Base-by-base conservation (phyloP, 306 rosid species). In the Begonia masoniana region DNA sequence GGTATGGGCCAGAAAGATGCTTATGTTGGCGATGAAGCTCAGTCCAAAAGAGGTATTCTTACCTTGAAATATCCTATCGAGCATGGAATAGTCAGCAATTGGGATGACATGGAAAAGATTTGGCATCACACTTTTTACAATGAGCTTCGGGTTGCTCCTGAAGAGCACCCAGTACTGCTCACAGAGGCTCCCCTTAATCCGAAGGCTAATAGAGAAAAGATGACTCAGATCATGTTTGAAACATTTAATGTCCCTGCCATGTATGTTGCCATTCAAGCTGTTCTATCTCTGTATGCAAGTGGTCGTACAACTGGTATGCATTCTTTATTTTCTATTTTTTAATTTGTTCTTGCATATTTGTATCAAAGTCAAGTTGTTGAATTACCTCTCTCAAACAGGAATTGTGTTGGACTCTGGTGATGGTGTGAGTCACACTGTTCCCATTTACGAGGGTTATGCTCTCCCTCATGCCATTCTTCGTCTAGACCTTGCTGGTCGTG, bases 161-260 rank as follows among this genome's bases (percentile, higher is more conserved):
- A 70, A 50, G 75, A 70, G 49, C 75, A 70, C 14, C 75, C 70
- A 12, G 75, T 70, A 45, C 70, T 70, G 8, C 75, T 70, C 53
- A 70, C 75, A 52, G 75, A 70, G 62, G 75, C 70, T 13, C 75
- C 75, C 21, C 70, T 70, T 50, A 70, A 70, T 62, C 75, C 75
- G 12, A 70, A 70, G 62, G 75, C 75, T 54, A 70, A 70, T 54
- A 64, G 76, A 52, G 71, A 71, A 23, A 71, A 71, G 67, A 65
- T 71, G 76, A 71, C 76, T 13, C 76, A 71, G 57, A 71, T 71
- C 63, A 71, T 71, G 76, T 71, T 71, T 56, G 76, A 71, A 60
- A 71, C 76, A 46, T 71, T 71, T 49, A 71, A 71, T 47, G 71
- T 65, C 56, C 76, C 76, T 60, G 76, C 71, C 50, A 71, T 71